Evolutionary conservation across 768 basidiomycete genomes (phyloP), one percentile per base, ranked within the genome.

Genomic region (Rhodotorula taiwanensis): DNA sequence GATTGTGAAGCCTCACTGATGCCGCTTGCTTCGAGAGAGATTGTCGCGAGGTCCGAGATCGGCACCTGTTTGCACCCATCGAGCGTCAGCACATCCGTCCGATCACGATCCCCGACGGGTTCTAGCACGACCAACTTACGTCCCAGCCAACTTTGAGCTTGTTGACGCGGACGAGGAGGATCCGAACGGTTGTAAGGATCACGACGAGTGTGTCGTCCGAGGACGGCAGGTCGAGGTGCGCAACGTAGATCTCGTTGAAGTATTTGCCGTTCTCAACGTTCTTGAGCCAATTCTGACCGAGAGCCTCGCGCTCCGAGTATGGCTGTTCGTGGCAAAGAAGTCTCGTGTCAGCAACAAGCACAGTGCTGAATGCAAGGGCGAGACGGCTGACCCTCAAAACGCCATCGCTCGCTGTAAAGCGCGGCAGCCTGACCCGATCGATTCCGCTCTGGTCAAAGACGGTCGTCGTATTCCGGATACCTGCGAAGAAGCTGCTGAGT

Each of bases 381-480:
- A 8, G 39, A 30, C 28, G 18, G 27, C 5, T 16, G 72, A 92
- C 93, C 65, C 86, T 80, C 47, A 98, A 78, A 47, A 98, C 87
- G 10, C 88, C 88, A 74, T 99, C 95, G 18, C 84, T 78, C 23
- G 92, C 84, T 47, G 90, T 82, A 69, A 87, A 86, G 57, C 95
- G 83, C 18, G 95, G 93, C 83, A 87, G 77, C 72, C 95, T 81
- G 47, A 87, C 83, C 25, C 93, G 85, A 72, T 97, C 94, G 58
- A 92, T 81, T 39, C 86, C 86, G 18, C 87, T 86, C 65, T 84
- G 88, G 74, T 98, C 95, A 66, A 98, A 99, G 4, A 98, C 94
- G 4, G 92, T 98, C 0, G 95, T 98, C 1, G 95, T 99, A 72
- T 99, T 99, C 49, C 95, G 85, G 67, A 99, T 94, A 31, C 94